A percentile compares a stretch with the other conserved stretches of the same genome.
Evolutionary conservation across 331 rosid species (phyloP).

Genomic region (Cydonia oblonga): DNA sequence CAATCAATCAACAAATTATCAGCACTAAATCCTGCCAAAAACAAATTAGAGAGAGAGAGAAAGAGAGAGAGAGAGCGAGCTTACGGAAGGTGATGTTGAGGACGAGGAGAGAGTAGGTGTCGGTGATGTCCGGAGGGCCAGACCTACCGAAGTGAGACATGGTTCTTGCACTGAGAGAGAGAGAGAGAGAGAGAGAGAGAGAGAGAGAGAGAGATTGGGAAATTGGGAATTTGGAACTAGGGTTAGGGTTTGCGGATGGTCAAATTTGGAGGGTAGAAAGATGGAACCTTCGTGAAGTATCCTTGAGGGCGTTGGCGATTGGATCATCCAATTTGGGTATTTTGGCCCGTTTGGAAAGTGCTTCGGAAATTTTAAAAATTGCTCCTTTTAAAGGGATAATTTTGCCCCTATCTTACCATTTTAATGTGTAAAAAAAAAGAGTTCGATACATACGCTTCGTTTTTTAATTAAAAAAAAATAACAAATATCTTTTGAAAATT

Average conservation of each 20-base stretch:
- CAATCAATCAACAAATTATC: not conserved
- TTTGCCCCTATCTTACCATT: too few species aligned
- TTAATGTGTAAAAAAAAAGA: too few species aligned
- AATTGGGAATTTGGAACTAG: not conserved
- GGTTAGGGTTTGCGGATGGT: not conserved
- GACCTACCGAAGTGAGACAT: conserved; percentile 93
- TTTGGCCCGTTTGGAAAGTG: too few species aligned
- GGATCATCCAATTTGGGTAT: too few species aligned
- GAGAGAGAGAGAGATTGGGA: not conserved
- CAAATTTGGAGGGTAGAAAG: not conserved
- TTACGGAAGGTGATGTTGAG: conserved; percentile 85
- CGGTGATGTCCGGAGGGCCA: conserved; percentile 80
- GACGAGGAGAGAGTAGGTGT: conserved; percentile 79
- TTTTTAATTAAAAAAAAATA: too few species aligned
- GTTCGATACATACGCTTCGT: too few species aligned
- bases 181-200: too few species aligned
- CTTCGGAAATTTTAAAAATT: too few species aligned
- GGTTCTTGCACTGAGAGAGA: not conserved
- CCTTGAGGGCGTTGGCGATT: too few species aligned
- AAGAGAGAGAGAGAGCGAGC: not conserved
- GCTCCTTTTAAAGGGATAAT: too few species aligned
- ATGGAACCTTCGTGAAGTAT: not conserved
- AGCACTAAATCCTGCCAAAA: not conserved
- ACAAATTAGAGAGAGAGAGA: not conserved
- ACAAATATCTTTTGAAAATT: too few species aligned